These are phyloP conservation scores for Pueraria montana DNA, from an alignment of 306 rosid species.

Conservation along the genomic window DNA sequence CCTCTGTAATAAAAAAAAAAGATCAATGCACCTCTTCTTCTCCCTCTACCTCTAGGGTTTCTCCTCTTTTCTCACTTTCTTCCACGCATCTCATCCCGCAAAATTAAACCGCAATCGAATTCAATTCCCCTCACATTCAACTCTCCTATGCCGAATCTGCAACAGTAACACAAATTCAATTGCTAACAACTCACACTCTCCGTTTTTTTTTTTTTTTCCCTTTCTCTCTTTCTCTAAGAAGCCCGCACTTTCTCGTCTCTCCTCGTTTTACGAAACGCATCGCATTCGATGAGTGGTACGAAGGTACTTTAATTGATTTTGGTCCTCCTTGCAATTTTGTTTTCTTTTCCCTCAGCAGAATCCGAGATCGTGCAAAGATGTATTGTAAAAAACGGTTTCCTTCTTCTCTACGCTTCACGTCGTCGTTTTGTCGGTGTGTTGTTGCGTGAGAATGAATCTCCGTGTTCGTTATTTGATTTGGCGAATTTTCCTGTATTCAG, in stretches of 20 bases:
- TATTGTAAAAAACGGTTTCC: not conserved
- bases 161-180: not conserved
- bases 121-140: too few relatives aligned
- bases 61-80: not conserved
- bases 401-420: not conserved
- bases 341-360: not conserved
- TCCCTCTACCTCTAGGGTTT: conserved; percentile 71
- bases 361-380: not conserved
- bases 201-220: too few relatives aligned
- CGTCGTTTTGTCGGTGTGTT: not conserved
- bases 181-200: not conserved
- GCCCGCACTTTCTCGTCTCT: not conserved
- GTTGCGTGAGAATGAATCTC: not conserved
- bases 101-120: too few relatives aligned
- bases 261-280: not conserved
- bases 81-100: not conserved
- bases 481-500: not conserved
- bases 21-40: conserved; percentile 61
- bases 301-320: conserved; percentile 10
- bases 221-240: not conserved
- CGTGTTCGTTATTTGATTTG: conserved; percentile 27
- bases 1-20: too few relatives aligned
- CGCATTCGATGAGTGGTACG: conserved; percentile 31
- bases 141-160: not conserved
- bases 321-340: not conserved